Evolutionary conservation across 169 alveolate species (phyloP).

Genomic region (Cryptosporidium parvum): DNA sequence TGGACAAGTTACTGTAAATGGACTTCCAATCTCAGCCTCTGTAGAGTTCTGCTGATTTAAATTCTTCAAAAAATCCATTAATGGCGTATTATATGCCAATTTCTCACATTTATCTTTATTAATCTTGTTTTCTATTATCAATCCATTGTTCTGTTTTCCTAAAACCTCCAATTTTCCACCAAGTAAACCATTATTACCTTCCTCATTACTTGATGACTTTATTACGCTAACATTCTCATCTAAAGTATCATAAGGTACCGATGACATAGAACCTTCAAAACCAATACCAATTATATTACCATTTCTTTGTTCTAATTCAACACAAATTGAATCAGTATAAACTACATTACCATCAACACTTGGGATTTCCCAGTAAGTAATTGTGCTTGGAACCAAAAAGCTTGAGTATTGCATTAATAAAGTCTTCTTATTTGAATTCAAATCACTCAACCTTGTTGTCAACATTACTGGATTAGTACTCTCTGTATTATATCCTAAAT

Average conservation of each 20-base stretch:
- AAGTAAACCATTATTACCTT: not conserved
- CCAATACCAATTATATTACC: conserved; percentile 70
- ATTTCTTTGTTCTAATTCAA: conserved; percentile 66
- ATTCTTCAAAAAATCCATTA: conserved; percentile 25
- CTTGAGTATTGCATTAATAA: conserved; percentile 55
- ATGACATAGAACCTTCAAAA: conserved; percentile 71
- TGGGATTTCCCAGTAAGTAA: conserved; percentile 67
- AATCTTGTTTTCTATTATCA: conserved; percentile 33
- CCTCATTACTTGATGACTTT: not conserved
- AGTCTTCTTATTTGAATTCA: conserved; percentile 32
- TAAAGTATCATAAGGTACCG: conserved; percentile 47
- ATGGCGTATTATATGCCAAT: conserved; percentile 37
- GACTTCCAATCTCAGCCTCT: conserved; percentile 34
- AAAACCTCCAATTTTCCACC: conserved; percentile 7
- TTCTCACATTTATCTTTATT: conserved; percentile 42
- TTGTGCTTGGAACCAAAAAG: conserved; percentile 48
- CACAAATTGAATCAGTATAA: conserved; percentile 69
- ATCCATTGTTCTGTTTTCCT: conserved; percentile 2
- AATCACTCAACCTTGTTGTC: conserved; percentile 32
- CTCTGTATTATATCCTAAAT: conserved; percentile 46
- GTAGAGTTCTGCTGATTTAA: not conserved
- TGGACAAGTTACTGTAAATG: conserved; percentile 65
- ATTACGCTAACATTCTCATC: conserved; percentile 42
- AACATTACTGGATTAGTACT: conserved; percentile 64
- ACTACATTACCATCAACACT: conserved; percentile 35